Conservation (phyloP, 305 asterid species). For the Fraxinus sp. region DNA sequence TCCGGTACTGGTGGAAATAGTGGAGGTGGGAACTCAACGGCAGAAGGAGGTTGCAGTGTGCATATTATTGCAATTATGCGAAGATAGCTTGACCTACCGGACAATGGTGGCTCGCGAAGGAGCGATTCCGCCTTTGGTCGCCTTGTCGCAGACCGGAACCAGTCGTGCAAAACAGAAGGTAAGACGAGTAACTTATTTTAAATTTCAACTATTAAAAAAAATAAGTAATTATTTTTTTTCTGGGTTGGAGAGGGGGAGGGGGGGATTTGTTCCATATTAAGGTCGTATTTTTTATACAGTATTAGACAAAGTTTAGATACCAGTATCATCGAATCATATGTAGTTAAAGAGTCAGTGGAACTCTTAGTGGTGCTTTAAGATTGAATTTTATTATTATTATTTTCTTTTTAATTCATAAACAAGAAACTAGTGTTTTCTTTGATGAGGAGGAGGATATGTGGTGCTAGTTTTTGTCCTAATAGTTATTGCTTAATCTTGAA, state of each 20-base stretch:
- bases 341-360: background rate
- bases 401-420: too few species aligned
- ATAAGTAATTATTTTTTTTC: too few species aligned
- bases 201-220: too few species aligned
- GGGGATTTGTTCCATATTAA: too few species aligned
- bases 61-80: conserved; percentile 70
- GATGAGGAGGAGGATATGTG: background rate
- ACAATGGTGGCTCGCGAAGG: conserved; percentile 96
- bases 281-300: background rate
- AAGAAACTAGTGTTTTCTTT: too few species aligned
- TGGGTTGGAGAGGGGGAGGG: too few species aligned
- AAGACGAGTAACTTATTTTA: background rate
- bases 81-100: conserved; percentile 69
- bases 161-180: conserved; percentile 92
- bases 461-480: background rate
- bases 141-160: conserved; percentile 80
- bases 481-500: background rate
- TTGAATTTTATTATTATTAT: background rate
- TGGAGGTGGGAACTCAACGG: conserved; percentile 81
- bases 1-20: conserved; percentile 86
- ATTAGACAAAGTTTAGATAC: too few species aligned
- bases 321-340: background rate
- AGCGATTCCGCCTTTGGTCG: conserved; percentile 84
- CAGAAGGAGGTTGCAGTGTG: conserved; percentile 90
- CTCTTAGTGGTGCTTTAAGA: background rate